Evolutionary conservation across 2,329 filamentous ascomycete genomes (phyloP).

Genomic region (Nothophoma quercina): DNA sequence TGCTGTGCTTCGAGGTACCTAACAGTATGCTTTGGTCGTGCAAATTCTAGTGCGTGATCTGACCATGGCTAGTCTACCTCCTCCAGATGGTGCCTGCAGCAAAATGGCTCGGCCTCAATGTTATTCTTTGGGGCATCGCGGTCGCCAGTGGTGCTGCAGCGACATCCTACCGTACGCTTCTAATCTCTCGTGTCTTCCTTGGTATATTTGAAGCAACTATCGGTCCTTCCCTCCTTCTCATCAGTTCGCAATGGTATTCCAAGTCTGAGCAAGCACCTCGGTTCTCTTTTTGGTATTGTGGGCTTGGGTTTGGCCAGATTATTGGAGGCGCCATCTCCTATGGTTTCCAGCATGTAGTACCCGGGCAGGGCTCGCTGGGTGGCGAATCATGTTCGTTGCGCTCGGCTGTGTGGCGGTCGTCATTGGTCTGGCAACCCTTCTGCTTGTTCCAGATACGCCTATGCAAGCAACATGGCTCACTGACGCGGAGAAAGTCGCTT

Average conservation of each 20-base stretch:
- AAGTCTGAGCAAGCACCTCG: slow-evolving; percentile 65
- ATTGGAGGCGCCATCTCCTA: slow-evolving; percentile 25
- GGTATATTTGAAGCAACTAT: slow-evolving; percentile 63
- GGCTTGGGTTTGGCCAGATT: slow-evolving; percentile 47
- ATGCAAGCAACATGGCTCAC: slow-evolving; percentile 51
- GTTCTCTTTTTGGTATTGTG: slow-evolving; percentile 69
- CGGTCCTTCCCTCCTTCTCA: slow-evolving; percentile 60
- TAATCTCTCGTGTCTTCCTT: slow-evolving; percentile 58
- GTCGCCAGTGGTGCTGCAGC: slow-evolving; percentile 37
- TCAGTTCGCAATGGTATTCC: slow-evolving; percentile 64
- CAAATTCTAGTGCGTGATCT: not conserved
- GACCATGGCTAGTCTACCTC: slow-evolving; percentile 12
- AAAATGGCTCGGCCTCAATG: slow-evolving; percentile 58
- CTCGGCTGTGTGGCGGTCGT: slow-evolving; percentile 23
- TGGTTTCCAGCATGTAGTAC: slow-evolving; percentile 32
- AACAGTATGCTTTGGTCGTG: slow-evolving; percentile 33
- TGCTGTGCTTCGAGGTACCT: slow-evolving; percentile 49
- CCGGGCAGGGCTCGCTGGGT: slow-evolving; percentile 14
- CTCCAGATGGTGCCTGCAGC: slow-evolving; percentile 61
- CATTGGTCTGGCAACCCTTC: slow-evolving; percentile 33
- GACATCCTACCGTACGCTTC: slow-evolving; percentile 53
- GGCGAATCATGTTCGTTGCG: slow-evolving; percentile 32
- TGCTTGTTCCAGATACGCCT: slow-evolving; percentile 51
- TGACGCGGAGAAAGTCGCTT: slow-evolving; percentile 50
- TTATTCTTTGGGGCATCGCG: slow-evolving; percentile 57